These are phyloP conservation scores for Dichotomopilus funicola DNA, from an alignment of 2,329 filamentous ascomycete species.

Conservation along the genomic window DNA sequence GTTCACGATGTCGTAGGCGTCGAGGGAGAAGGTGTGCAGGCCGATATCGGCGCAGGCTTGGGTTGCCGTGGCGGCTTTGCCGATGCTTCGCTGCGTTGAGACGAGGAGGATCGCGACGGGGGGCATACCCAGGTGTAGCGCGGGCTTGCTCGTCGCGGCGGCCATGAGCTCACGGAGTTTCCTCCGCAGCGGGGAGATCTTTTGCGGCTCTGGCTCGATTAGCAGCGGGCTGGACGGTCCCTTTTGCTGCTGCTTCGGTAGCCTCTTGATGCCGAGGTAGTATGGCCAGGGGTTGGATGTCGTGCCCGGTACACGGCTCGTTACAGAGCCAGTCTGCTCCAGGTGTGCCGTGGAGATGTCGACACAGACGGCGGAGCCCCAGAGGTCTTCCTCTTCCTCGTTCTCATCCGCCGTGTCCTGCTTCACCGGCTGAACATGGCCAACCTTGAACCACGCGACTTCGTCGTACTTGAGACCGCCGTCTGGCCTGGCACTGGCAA, in stretches of 20 bases:
- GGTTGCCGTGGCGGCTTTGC: slow-evolving; percentile 73
- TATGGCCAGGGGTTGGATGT: slow-evolving; percentile 79
- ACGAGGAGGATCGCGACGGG: slow-evolving; percentile 82
- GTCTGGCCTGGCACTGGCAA: slow-evolving; percentile 33
- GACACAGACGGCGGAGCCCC: slow-evolving; percentile 81
- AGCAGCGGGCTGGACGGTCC: slow-evolving; percentile 36
- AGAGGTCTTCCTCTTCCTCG: slow-evolving; percentile 60
- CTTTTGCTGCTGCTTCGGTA: slow-evolving; percentile 45
- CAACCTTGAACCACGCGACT: slow-evolving; percentile 90
- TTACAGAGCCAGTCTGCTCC: slow-evolving; percentile 83
- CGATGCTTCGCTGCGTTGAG: slow-evolving; percentile 88
- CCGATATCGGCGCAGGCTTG: slow-evolving; percentile 83
- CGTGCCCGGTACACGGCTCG: slow-evolving; percentile 70
- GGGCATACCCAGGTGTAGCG: slow-evolving; percentile 79
- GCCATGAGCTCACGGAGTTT: slow-evolving; percentile 78
- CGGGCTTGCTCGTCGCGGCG: slow-evolving; percentile 80
- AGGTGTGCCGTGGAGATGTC: slow-evolving; percentile 83
- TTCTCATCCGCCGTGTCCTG: slow-evolving; percentile 37
- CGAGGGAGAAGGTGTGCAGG: slow-evolving; percentile 79
- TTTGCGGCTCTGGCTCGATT: slow-evolving; percentile 39
- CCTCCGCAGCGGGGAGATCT: slow-evolving; percentile 56
- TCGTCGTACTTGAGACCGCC: slow-evolving; percentile 40
- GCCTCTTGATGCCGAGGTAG: slow-evolving; percentile 71
- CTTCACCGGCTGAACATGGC: slow-evolving; percentile 58
- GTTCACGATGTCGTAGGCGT: slow-evolving; percentile 90